phyloP scores from a whole-genome alignment of 352 stramenopile species.

The Blastocystis sp. region DNA sequence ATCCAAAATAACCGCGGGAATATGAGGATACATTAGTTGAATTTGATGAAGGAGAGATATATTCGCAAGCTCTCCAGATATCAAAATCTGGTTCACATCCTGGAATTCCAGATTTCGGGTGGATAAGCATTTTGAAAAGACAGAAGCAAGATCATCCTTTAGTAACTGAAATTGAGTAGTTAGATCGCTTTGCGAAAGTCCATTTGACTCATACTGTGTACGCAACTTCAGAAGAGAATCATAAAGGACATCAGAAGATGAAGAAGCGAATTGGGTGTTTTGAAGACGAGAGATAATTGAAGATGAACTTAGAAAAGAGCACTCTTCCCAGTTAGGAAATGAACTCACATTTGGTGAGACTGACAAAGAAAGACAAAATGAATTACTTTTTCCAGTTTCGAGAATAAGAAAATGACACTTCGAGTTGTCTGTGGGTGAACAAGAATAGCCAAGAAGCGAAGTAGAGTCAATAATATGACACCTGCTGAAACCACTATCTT shows the following conservation, averaged over 20 bases:
- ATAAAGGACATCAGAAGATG: not conserved
- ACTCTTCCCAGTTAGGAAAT: not conserved
- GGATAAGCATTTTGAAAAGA: not conserved
- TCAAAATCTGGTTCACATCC: not conserved
- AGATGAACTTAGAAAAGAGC: not conserved
- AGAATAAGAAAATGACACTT: not conserved
- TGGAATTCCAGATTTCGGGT: not conserved
- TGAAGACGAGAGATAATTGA: not conserved
- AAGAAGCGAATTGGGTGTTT: not conserved
- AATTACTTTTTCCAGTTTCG: not conserved
- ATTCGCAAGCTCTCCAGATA: not conserved
- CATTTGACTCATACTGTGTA: not conserved
- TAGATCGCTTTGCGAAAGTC: not conserved
- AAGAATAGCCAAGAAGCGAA: not conserved
- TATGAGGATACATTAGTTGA: not conserved
- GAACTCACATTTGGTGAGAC: not conserved
- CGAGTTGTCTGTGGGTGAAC: not conserved
- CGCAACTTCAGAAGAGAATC: not conserved
- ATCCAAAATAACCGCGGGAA: not conserved
- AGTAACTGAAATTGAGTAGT: not conserved
- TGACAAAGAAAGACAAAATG: not conserved
- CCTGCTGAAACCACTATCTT: not conserved
- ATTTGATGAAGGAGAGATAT: not conserved
- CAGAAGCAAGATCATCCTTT: not conserved
- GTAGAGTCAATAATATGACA: not conserved